Base-by-base conservation (phyloP, 495 filamentous ascomycete genomes). In the Usnea hakonensis region DNA sequence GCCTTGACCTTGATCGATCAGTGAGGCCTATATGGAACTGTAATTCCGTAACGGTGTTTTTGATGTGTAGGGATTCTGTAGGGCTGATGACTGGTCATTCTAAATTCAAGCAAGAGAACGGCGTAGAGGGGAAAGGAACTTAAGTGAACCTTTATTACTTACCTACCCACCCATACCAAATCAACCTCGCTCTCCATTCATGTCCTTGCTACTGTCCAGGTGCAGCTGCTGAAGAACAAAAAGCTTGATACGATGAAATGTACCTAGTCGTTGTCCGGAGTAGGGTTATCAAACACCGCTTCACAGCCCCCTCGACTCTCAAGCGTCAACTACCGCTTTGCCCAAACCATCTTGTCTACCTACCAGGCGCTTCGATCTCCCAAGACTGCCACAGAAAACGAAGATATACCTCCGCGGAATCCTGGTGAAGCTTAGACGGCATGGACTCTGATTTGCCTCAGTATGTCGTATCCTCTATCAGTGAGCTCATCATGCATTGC, bases 371-470 rank as follows among this genome's bases (percentile, higher is more conserved):
- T n/a, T 57, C 54, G 17, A 10, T 38, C 23, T 40, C 28, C 16
- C 9, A 26, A 26, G 30, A 56, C 54, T 28, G 35, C 43, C 40
- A 43, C 28, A 40, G 38, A 64, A 43, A 32, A 28, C 23, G 43
- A 68, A 67, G 70, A 66, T 70, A 62, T 66, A 64, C 64, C 66
- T 64, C 65, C 67, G 72, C 71, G 75, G 74, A 74, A 74, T 70
- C 71, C 73, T 73, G 69, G 76, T 78, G 73, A 73, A 76, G 72
- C 71, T 71, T 65, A 71, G 64, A 62, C 73, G 73, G 67, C 63
- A 84, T 84, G 80, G 79, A 81, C 66, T 83, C 79, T 70, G 83
- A 84, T 79, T 77, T 84, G 70, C 82, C 82, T 69, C 74, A 75
- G 83, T 84, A 76, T 74, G 82, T 78, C 55, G 41, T 46, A 44